Conservation (phyloP, 2,329 filamentous ascomycete genomes). For the Zarea fungicola region DNA sequence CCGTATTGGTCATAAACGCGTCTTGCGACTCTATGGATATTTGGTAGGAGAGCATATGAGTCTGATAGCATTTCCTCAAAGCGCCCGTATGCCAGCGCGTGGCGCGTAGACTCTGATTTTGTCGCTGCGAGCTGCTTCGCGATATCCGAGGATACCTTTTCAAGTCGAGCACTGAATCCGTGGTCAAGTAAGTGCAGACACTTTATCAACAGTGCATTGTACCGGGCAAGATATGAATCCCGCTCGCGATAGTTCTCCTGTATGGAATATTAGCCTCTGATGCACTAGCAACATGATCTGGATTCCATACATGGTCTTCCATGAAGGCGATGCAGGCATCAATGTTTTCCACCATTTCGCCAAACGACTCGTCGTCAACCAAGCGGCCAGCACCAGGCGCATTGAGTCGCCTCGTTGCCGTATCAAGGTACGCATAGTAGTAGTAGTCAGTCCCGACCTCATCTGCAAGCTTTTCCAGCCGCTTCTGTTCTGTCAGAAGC, state of each 20-base stretch:
- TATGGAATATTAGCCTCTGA: slow-evolving; percentile 15
- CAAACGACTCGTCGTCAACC: slow-evolving; percentile 78
- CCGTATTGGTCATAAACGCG: slow-evolving; percentile 50
- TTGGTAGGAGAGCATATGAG: slow-evolving; percentile 50
- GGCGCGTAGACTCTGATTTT: slow-evolving; percentile 53
- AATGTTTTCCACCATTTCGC: slow-evolving; percentile 79
- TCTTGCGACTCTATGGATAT: slow-evolving; percentile 47
- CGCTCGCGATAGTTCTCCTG: slow-evolving; percentile 81
- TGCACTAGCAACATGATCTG: background rate
- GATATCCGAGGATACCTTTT: slow-evolving; percentile 50
- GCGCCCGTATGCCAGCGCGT: slow-evolving; percentile 55
- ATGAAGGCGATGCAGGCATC: slow-evolving; percentile 93
- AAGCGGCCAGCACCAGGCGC: slow-evolving; percentile 83
- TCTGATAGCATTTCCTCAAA: slow-evolving; percentile 55
- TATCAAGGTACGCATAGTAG: slow-evolving; percentile 92
- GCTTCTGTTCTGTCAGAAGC: slow-evolving; percentile 73
- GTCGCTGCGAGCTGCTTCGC: slow-evolving; percentile 48
- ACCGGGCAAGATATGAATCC: slow-evolving; percentile 80
- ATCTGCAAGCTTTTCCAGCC: slow-evolving; percentile 72
- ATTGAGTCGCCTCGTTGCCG: slow-evolving; percentile 83
- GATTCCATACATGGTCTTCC: slow-evolving; percentile 65
- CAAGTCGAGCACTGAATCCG: slow-evolving; percentile 47
- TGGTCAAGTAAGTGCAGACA: slow-evolving; percentile 58
- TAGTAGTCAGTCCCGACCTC: slow-evolving; percentile 85
- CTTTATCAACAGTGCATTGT: slow-evolving; percentile 71